Evolutionary conservation across 176 grass and related monocot genomes (phyloP).

Genomic region (Chloris gayana): DNA sequence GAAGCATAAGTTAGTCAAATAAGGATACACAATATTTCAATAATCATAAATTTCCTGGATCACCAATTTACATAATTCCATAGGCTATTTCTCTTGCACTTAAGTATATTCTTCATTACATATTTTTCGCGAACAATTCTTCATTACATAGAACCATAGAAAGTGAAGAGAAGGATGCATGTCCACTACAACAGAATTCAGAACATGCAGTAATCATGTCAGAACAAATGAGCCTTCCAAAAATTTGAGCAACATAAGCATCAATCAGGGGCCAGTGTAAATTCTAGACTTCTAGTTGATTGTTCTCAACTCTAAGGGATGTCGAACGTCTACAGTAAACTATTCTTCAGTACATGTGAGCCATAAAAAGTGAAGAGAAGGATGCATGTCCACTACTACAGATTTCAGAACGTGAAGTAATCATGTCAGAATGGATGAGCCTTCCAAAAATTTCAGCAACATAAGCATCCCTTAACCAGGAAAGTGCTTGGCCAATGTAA

Average conservation of each 20-base stretch:
- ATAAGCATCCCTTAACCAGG: no score
- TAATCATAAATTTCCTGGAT: slow-evolving; percentile 5
- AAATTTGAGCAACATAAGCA: no score
- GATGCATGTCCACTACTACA: background rate
- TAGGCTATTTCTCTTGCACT: background rate
- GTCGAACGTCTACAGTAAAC: no score
- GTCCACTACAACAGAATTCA: background rate
- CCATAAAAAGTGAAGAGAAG: background rate
- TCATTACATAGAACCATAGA: background rate
- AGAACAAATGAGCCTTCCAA: background rate
- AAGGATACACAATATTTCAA: background rate
- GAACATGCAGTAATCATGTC: background rate
- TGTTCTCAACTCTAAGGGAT: no score
- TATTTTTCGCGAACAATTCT: no score
- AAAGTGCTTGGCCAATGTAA: no score
- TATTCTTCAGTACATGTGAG: no score
- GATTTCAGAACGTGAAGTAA: background rate
- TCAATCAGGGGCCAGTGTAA: no score
- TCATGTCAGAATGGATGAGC: background rate
- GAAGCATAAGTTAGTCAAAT: background rate
- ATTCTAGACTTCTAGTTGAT: no score
- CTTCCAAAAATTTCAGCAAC: background rate
- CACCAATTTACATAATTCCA: background rate
- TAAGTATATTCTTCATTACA: background rate
- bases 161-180: background rate